These are phyloP conservation scores for Ceratorhiza oryzae-sativae DNA, from an alignment of 1,284 basidiomycete genomes.

Conservation along the genomic window DNA sequence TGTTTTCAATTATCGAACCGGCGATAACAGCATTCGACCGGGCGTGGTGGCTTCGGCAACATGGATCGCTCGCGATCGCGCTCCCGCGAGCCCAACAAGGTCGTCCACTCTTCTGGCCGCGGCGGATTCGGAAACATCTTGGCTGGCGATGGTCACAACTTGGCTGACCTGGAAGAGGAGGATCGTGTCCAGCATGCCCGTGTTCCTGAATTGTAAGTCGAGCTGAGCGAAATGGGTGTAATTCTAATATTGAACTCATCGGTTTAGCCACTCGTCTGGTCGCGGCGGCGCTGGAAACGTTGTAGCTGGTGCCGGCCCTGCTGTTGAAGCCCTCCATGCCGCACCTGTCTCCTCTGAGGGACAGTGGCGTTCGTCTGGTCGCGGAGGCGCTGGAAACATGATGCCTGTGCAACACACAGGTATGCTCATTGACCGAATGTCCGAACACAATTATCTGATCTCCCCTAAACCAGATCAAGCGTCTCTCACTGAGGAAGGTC, in stretches of 20 bases:
- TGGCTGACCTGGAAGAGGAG: conserved; percentile 51
- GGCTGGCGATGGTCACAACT: conserved; percentile 48
- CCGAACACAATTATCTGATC: background rate
- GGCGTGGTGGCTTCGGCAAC: conserved; percentile 75
- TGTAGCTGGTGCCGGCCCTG: conserved; percentile 8
- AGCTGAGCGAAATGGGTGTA: background rate
- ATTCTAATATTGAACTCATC: conserved; percentile 21
- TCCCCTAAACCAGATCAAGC: background rate
- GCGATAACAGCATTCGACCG: conserved; percentile 58
- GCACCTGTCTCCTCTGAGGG: background rate
- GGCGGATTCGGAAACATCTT: conserved; percentile 48
- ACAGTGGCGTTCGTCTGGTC: conserved; percentile 35
- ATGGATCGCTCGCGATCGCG: conserved; percentile 51
- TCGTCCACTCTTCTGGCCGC: conserved; percentile 44
- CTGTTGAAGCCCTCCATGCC: conserved; percentile 40
- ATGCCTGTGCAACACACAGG: conserved; percentile 18
- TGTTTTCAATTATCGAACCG: conserved; percentile 45
- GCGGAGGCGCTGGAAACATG: conserved; percentile 35
- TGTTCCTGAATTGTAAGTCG: conserved; percentile 23
- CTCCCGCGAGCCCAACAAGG: conserved; percentile 33
- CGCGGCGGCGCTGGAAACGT: conserved; percentile 71
- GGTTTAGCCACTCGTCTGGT: conserved; percentile 67
- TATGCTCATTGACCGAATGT: background rate
- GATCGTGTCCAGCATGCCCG: conserved; percentile 57
- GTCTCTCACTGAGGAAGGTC: conserved; percentile 28